Evolutionary conservation across 2,329 filamentous ascomycete genomes (phyloP).

Genomic region (Fusarium paranaense): DNA sequence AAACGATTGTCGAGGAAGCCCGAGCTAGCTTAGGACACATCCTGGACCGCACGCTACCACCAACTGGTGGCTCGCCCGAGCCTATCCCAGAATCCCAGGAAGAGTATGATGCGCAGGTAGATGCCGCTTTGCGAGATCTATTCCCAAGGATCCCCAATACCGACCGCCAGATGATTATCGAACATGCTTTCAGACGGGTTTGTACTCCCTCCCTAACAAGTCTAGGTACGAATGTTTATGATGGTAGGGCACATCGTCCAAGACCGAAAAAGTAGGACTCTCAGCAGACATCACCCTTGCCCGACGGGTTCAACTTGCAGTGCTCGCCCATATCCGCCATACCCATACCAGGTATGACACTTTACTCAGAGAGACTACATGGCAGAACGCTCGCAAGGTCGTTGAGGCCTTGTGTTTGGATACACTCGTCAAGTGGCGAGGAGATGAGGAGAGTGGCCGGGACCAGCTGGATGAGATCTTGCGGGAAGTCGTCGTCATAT

Average conservation of each 20-base stretch:
- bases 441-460: slow-evolving; percentile 75
- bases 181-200: slow-evolving; percentile 73
- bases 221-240: slow-evolving; percentile 28
- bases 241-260: slow-evolving; percentile 60
- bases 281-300: slow-evolving; percentile 67
- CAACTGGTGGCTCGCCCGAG: slow-evolving; percentile 58
- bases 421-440: slow-evolving; percentile 77
- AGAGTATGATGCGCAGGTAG: slow-evolving; percentile 72
- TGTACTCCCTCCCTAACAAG: slow-evolving; percentile 39
- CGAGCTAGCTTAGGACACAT: slow-evolving; percentile 44
- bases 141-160: slow-evolving; percentile 75
- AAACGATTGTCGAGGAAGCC: slow-evolving; percentile 70
- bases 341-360: slow-evolving; percentile 75
- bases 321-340: slow-evolving; percentile 75
- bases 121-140: slow-evolving; percentile 71
- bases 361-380: slow-evolving; percentile 68
- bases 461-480: slow-evolving; percentile 76
- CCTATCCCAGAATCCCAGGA: slow-evolving; percentile 69
- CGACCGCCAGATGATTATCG: slow-evolving; percentile 71
- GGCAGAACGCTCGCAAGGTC: slow-evolving; percentile 69
- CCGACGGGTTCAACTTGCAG: slow-evolving; percentile 72
- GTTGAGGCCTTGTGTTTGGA: slow-evolving; percentile 72
- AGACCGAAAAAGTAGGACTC: slow-evolving; percentile 69
- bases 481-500: slow-evolving; percentile 74
- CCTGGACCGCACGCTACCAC: slow-evolving; percentile 32